Evolutionary conservation across 2,329 filamentous ascomycete genomes (phyloP).

Genomic region (Talaromyces sp.): DNA sequence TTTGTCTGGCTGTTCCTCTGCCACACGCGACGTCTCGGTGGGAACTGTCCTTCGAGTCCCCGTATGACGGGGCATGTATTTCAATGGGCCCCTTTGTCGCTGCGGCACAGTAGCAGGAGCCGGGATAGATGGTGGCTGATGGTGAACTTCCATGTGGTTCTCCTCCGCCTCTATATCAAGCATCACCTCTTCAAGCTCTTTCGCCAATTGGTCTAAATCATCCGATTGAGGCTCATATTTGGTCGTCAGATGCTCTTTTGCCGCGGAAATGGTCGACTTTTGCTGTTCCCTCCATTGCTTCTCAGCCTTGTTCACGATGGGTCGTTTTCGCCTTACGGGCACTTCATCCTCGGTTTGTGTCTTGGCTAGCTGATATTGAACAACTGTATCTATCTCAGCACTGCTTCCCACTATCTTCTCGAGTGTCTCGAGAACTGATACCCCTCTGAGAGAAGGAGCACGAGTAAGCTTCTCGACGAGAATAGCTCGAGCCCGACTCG

Average conservation of each 20-base stretch:
- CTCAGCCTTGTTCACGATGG: slow-evolving; percentile 41
- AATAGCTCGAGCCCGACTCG: slow-evolving; percentile 31
- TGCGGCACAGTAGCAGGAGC: slow-evolving; percentile 20
- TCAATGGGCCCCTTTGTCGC: slow-evolving; percentile 28
- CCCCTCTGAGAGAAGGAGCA: slow-evolving; percentile 32
- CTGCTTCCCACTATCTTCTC: slow-evolving; percentile 7
- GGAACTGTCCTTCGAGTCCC: slow-evolving; percentile 21
- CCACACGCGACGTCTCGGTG: not conserved
- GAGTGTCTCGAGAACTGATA: slow-evolving; percentile 30
- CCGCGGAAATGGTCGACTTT: slow-evolving; percentile 32
- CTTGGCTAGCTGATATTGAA: slow-evolving; percentile 17
- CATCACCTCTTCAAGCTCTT: slow-evolving; percentile 42
- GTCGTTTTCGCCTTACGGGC: slow-evolving; percentile 31
- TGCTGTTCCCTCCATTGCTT: slow-evolving; percentile 37
- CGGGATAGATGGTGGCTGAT: slow-evolving; percentile 13
- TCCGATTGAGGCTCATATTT: slow-evolving; percentile 34
- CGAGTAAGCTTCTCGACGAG: slow-evolving; percentile 40
- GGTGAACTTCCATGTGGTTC: slow-evolving; percentile 24
- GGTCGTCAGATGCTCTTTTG: slow-evolving; percentile 33
- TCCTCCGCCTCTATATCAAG: slow-evolving; percentile 39
- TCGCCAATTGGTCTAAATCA: slow-evolving; percentile 41
- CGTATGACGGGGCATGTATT: slow-evolving; percentile 36
- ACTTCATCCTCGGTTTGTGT: not conserved
- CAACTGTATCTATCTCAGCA: slow-evolving; percentile 18
- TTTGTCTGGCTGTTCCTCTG: slow-evolving; percentile 25